Evolutionary conservation across 2,329 filamentous ascomycete species (phyloP).

Genomic region (Phyllosticta citrichinensis): DNA sequence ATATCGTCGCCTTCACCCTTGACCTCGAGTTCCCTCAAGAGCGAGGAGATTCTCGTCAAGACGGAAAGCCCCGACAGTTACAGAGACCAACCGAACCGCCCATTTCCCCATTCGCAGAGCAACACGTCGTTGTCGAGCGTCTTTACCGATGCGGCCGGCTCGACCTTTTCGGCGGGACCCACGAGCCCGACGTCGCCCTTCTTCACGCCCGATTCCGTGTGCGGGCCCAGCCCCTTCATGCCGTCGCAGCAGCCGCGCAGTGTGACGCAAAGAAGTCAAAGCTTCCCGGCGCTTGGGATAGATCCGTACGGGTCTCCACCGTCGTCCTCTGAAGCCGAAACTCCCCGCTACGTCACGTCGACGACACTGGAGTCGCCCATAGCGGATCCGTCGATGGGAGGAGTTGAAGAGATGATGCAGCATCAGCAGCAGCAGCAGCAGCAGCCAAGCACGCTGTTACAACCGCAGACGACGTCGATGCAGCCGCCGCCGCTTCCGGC

Average conservation of each 20-base stretch:
- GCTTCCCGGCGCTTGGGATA: slow-evolving; percentile 59
- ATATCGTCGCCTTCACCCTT: slow-evolving; percentile 59
- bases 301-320: slow-evolving; percentile 47
- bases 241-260: slow-evolving; percentile 42
- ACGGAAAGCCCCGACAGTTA: slow-evolving; percentile 47
- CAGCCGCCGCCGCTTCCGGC: slow-evolving; percentile 36
- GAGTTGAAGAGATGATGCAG: slow-evolving; percentile 33
- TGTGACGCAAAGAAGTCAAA: slow-evolving; percentile 58
- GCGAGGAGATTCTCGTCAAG: slow-evolving; percentile 53
- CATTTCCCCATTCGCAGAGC: slow-evolving; percentile 51
- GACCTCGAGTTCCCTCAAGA: slow-evolving; percentile 51
- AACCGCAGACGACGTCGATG: slow-evolving; percentile 28
- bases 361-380: slow-evolving; percentile 41
- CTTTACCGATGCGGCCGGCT: slow-evolving; percentile 55
- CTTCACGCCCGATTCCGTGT: slow-evolving; percentile 65
- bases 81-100: slow-evolving; percentile 51
- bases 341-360: slow-evolving; percentile 42
- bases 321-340: slow-evolving; percentile 42
- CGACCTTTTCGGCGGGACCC: slow-evolving; percentile 58
- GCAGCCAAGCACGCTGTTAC: slow-evolving; percentile 16
- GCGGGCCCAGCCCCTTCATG: slow-evolving; percentile 53
- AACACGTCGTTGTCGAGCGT: slow-evolving; percentile 58
- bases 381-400: slow-evolving; percentile 20
- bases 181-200: slow-evolving; percentile 68
- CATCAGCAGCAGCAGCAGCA: slow-evolving; percentile 15